A percentile compares a stretch with the other conserved stretches of the same genome.
Conservation (phyloP, 2,329 filamentous ascomycete genomes). For the Tolypocladium cylindrosporum region DNA sequence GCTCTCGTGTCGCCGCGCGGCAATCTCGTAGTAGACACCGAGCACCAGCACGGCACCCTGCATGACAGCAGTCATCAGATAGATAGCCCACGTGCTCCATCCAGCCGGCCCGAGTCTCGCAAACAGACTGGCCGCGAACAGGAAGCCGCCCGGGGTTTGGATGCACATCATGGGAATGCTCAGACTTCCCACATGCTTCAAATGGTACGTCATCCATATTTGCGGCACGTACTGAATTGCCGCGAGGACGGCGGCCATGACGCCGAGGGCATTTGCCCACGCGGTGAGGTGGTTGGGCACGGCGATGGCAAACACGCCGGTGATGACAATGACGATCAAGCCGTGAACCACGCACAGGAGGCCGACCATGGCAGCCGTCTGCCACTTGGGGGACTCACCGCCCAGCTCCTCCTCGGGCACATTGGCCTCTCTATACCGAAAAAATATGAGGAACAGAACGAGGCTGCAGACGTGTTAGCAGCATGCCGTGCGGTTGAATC, state of each 20-base stretch:
- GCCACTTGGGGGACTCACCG: constrained; percentile 55
- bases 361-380: constrained; percentile 69
- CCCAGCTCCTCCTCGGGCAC: constrained; percentile 38
- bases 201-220: constrained; percentile 79
- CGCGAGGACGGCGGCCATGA: constrained; percentile 69
- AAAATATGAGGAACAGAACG: constrained; percentile 89
- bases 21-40: constrained; percentile 67
- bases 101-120: constrained; percentile 68
- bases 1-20: constrained; percentile 23
- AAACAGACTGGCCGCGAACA: constrained; percentile 81
- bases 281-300: constrained; percentile 53
- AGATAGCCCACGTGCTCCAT: constrained; percentile 95
- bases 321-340: constrained; percentile 58
- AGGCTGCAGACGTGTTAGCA: constrained; percentile 47
- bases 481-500: neutral
- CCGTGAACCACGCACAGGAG: constrained; percentile 65
- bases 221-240: constrained; percentile 90
- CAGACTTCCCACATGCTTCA: constrained; percentile 81
- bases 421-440: constrained; percentile 53
- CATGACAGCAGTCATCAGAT: constrained; percentile 73
- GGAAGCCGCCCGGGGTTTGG: constrained; percentile 83
- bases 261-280: constrained; percentile 81
- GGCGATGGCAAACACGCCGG: constrained; percentile 55
- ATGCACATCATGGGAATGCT: constrained; percentile 98
- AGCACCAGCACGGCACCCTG: constrained; percentile 74